Percentiles rank a stretch among this genome's conserved stretches.
Evolutionary conservation across 306 rosid genomes (phyloP).

Genomic region (Vachellia collinsii): DNA sequence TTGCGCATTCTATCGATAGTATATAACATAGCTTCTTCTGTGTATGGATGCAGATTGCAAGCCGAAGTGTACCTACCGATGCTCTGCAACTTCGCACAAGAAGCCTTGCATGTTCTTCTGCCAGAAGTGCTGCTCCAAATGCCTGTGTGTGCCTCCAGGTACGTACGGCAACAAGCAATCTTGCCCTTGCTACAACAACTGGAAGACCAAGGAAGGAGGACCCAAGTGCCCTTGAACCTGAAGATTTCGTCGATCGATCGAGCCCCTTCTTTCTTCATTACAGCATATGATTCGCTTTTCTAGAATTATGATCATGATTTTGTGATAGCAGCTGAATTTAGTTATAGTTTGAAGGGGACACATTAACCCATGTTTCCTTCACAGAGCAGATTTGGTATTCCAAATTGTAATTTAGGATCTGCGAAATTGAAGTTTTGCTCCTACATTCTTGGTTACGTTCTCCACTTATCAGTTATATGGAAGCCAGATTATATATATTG

Average conservation of each 20-base stretch:
- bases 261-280: no score
- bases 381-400: not conserved
- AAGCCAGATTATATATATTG: not conserved
- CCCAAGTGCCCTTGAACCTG: slow-evolving; percentile 84
- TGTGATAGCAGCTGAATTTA: not conserved
- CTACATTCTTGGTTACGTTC: not conserved
- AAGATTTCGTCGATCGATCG: no score
- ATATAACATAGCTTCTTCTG: not conserved
- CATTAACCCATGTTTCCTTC: slow-evolving; percentile 24
- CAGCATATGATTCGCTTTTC: not conserved
- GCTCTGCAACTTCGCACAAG: slow-evolving; percentile 91
- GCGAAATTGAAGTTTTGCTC: not conserved
- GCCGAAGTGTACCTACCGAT: slow-evolving; percentile 64
- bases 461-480: not conserved
- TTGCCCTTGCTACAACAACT: slow-evolving; percentile 90
- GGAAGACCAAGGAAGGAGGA: slow-evolving; percentile 92
- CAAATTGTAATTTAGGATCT: not conserved
- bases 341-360: not conserved
- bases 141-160: slow-evolving; percentile 90
- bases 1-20: no score
- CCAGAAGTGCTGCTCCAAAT: slow-evolving; percentile 76
- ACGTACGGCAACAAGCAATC: slow-evolving; percentile 74
- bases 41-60: slow-evolving; percentile 58
- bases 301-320: not conserved
- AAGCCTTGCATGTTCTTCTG: slow-evolving; percentile 97